A percentile compares a stretch with the other conserved stretches of the same genome.
phyloP scores from a whole-genome alignment of 306 rosid species.

The Vigna unguiculata region DNA sequence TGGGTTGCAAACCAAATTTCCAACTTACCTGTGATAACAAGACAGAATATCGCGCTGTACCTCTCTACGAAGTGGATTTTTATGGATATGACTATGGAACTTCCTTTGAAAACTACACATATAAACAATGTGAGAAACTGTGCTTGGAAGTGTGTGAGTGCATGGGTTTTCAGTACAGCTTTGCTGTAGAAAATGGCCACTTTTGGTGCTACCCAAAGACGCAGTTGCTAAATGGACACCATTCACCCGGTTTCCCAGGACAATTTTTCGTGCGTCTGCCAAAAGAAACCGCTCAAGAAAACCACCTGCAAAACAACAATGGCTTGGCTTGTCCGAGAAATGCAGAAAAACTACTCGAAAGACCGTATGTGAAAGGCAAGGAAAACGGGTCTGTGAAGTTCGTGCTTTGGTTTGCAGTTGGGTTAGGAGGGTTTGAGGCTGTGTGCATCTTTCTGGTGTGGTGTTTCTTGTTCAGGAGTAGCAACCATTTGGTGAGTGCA shows the following conservation, averaged over 20 bases:
- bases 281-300: background rate
- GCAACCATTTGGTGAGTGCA: constrained; percentile 31
- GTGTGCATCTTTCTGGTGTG: constrained; percentile 21
- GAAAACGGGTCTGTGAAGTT: constrained; percentile 41
- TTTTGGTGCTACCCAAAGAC: constrained; percentile 43
- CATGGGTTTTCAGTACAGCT: constrained; percentile 39
- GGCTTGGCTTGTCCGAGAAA: background rate
- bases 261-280: constrained; percentile 44
- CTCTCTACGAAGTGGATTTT: background rate
- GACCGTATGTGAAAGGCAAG: constrained; percentile 16
- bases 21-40: constrained; percentile 9
- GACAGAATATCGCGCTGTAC: constrained; percentile 2
- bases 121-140: constrained; percentile 8
- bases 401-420: constrained; percentile 45
- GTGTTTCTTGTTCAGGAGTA: constrained; percentile 23
- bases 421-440: constrained; percentile 30
- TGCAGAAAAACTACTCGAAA: background rate
- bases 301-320: background rate
- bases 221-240: constrained; percentile 40
- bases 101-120: background rate
- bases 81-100: constrained; percentile 12
- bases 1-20: constrained; percentile 27
- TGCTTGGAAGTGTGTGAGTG: constrained; percentile 39
- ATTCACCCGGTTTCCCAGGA: constrained; percentile 21
- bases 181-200: background rate